These are phyloP conservation scores for Posidonia oceanica DNA, from an alignment of 116 monocot genomes.

Conservation along the genomic window DNA sequence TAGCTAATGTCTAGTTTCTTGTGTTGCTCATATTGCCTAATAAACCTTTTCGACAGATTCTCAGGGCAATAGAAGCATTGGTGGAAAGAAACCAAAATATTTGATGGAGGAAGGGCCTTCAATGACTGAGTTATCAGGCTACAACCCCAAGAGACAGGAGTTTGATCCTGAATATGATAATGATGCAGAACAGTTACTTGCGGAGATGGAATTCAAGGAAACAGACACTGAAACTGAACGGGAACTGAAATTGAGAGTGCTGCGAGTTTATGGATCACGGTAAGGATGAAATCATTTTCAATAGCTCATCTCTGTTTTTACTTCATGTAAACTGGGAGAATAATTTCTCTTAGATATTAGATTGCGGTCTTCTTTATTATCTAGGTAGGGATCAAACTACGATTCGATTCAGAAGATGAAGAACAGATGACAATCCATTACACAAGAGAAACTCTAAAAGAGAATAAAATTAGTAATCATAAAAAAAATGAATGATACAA, in stretches of 20 bases:
- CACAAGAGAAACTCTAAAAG: too few relatives aligned
- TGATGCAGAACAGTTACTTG: constrained; percentile 81
- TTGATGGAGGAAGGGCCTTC: constrained; percentile 76
- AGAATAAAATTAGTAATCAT: too few relatives aligned
- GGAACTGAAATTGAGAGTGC: constrained; percentile 71
- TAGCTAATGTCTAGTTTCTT: neutral
- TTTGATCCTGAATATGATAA: constrained; percentile 99
- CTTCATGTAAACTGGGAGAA: too few relatives aligned
- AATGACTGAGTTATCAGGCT: constrained; percentile 74
- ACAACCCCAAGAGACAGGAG: constrained; percentile 84
- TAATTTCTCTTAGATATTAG: too few relatives aligned
- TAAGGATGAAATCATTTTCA: constrained; percentile 2
- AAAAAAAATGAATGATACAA: too few relatives aligned
- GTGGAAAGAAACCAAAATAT: constrained; percentile 80
- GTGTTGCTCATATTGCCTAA: too few relatives aligned
- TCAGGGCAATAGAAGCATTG: constrained; percentile 80
- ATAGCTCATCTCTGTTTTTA: neutral
- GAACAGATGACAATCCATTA: too few relatives aligned
- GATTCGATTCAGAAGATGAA: too few relatives aligned
- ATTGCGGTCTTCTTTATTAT: too few relatives aligned
- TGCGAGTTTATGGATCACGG: constrained; percentile 79
- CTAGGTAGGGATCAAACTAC: too few relatives aligned
- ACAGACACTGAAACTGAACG: constrained; percentile 79
- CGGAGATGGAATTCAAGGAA: constrained; percentile 99
- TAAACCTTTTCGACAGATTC: constrained; percentile 25